Evolutionary conservation across 805 yeast species (phyloP).

Genomic region (Yamadazyma sp.): DNA sequence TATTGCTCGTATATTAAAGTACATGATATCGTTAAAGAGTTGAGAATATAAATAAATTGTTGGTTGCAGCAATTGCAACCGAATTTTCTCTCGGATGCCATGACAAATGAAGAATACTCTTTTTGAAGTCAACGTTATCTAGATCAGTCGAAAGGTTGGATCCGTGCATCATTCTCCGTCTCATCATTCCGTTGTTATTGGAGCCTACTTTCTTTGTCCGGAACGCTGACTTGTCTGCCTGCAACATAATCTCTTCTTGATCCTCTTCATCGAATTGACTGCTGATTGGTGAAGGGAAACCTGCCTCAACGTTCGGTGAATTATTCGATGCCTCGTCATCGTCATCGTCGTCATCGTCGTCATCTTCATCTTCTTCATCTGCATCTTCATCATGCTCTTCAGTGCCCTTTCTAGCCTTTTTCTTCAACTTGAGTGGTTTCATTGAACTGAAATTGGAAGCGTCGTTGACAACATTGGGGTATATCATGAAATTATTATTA

Average conservation of each 20-base stretch:
- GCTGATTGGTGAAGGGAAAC: slow-evolving; percentile 33
- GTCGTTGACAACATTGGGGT: slow-evolving; percentile 69
- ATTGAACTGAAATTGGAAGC: slow-evolving; percentile 6
- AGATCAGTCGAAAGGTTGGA: slow-evolving; percentile 62
- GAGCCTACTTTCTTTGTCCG: slow-evolving; percentile 65
- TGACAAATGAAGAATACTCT: slow-evolving; percentile 89
- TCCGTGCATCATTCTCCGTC: slow-evolving; percentile 50
- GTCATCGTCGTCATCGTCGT: slow-evolving; percentile 36
- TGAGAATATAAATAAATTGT: slow-evolving; percentile 83
- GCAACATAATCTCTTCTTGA: slow-evolving; percentile 69
- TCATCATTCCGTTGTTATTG: slow-evolving; percentile 38
- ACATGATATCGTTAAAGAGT: slow-evolving; percentile 47
- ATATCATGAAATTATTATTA: slow-evolving; percentile 95
- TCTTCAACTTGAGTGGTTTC: slow-evolving; percentile 15
- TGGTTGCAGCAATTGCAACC: slow-evolving; percentile 97
- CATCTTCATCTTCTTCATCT: slow-evolving; percentile 30
- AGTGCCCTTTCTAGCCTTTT: slow-evolving; percentile 4
- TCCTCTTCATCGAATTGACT: slow-evolving; percentile 31
- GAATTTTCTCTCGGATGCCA: slow-evolving; percentile 98
- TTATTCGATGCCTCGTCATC: slow-evolving; percentile 22
- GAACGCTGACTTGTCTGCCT: slow-evolving; percentile 97
- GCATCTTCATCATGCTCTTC: slow-evolving; percentile 10
- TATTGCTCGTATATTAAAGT: too few species aligned
- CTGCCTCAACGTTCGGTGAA: slow-evolving; percentile 11
- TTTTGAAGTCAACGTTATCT: slow-evolving; percentile 87